Percentiles rank a stretch among this genome's conserved stretches.
Conservation (phyloP, 352 stramenopile species). For the Globisporangium perplexum region DNA sequence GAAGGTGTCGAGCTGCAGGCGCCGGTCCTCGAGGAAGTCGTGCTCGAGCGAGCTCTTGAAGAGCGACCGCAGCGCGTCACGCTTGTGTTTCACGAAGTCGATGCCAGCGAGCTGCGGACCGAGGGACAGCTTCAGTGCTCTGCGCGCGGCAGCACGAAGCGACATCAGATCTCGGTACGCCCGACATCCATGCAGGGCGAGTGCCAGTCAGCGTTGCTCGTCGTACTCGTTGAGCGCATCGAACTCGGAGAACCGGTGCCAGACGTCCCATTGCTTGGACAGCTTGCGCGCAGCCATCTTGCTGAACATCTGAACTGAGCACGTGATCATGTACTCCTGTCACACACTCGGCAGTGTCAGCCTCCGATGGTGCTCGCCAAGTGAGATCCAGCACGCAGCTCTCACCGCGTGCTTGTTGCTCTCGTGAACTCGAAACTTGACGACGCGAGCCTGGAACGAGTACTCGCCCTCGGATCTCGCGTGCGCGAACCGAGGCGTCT, state of each 20-base stretch:
- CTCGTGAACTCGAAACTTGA: conserved; percentile 32
- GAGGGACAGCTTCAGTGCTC: conserved; percentile 37
- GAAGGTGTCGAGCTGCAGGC: conserved; percentile 49
- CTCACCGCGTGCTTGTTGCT: conserved; percentile 44
- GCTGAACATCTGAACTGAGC: conserved; percentile 53
- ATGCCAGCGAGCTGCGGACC: conserved; percentile 36
- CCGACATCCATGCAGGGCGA: background rate
- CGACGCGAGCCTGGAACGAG: conserved; percentile 33
- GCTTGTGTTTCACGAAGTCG: conserved; percentile 49
- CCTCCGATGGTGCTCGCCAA: too few relatives aligned
- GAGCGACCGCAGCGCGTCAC: conserved; percentile 40
- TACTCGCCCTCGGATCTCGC: conserved; percentile 31
- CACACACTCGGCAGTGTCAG: too few relatives aligned
- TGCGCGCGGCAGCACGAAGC: conserved; percentile 1
- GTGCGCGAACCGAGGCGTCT: conserved; percentile 29
- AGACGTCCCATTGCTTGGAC: conserved; percentile 58
- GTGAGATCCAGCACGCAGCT: background rate
- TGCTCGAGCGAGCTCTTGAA: conserved; percentile 43
- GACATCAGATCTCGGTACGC: background rate
- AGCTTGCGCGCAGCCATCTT: conserved; percentile 33
- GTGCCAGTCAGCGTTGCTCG: background rate
- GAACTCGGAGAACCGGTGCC: conserved; percentile 63
- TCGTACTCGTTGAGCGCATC: conserved; percentile 43
- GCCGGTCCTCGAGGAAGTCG: conserved; percentile 54
- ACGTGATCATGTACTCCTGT: conserved; percentile 64